Percentiles rank a stretch among this genome's conserved stretches.
Evolutionary conservation across 495 filamentous ascomycete species (phyloP).

Genomic region (Pseudevernia furfuracea): DNA sequence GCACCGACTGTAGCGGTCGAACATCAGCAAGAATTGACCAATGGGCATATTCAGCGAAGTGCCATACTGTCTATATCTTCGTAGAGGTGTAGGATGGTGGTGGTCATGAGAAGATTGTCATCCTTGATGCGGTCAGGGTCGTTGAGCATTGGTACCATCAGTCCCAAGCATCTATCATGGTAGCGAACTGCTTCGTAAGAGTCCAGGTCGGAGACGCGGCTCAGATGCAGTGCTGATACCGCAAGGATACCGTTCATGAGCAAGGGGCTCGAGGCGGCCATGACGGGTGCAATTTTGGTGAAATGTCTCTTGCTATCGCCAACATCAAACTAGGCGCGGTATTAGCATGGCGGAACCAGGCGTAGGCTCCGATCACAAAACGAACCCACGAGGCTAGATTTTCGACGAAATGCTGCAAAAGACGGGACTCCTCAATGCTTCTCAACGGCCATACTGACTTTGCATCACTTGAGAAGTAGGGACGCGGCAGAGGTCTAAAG

Average conservation of each 20-base stretch:
- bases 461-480: neutral
- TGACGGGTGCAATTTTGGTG: conserved; percentile 12
- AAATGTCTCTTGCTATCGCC: conserved; percentile 16
- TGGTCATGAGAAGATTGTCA: conserved; percentile 17
- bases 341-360: neutral
- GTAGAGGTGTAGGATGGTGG: conserved; percentile 10
- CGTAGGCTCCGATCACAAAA: neutral
- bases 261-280: conserved; percentile 8
- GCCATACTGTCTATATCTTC: conserved; percentile 14
- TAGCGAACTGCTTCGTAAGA: conserved; percentile 14
- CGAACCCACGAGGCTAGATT: conserved; percentile 13
- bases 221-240: conserved; percentile 15
- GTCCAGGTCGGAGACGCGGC: conserved; percentile 8
- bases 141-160: conserved; percentile 16
- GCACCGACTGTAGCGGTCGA: neutral
- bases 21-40: neutral
- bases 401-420: conserved; percentile 14
- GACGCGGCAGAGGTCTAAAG: neutral
- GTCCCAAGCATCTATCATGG: conserved; percentile 15
- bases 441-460: conserved; percentile 6
- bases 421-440: conserved; percentile 7
- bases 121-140: conserved; percentile 16
- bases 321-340: conserved; percentile 11
- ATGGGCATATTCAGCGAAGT: neutral
- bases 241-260: conserved; percentile 20